phyloP scores from a whole-genome alignment of 306 rosid species.

The Quercus wislizeni region DNA sequence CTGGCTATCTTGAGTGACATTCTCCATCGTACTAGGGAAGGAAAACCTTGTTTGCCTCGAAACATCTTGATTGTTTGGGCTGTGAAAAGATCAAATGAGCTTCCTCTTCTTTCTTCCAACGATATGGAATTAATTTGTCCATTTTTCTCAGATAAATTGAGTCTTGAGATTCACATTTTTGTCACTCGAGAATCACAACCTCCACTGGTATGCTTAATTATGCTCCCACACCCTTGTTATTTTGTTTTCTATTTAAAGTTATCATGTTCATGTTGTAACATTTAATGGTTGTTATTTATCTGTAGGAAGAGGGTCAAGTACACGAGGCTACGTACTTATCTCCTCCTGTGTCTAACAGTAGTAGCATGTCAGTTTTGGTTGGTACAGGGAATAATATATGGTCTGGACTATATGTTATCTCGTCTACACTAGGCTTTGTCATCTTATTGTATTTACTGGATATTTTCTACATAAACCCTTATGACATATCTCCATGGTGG shows the following conservation, averaged over 20 bases:
- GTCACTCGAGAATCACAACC: conserved; percentile 84
- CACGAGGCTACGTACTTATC: conserved; percentile 38
- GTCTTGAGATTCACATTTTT: conserved; percentile 52
- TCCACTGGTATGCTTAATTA: conserved; percentile 56
- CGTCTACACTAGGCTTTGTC: conserved; percentile 65
- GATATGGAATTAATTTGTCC: conserved; percentile 73
- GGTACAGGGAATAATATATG: conserved; percentile 77
- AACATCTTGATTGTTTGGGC: conserved; percentile 82
- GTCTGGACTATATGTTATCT: conserved; percentile 73
- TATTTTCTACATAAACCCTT: conserved; percentile 60
- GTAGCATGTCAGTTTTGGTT: conserved; percentile 67
- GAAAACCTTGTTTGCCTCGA: conserved; percentile 66
- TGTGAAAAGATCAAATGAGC: conserved; percentile 67
- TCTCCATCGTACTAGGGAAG: conserved; percentile 71
- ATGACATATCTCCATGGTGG: conserved; percentile 60
- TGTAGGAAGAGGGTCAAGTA: conserved; percentile 70
- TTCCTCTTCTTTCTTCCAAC: conserved; percentile 69
- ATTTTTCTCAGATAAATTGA: conserved; percentile 46
- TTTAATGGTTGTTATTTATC: conserved; percentile 13
- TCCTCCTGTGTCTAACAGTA: conserved; percentile 34
- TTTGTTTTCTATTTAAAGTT: neutral
- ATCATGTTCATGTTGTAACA: conserved; percentile 13
- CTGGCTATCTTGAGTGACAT: conserved; percentile 86
- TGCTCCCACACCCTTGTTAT: conserved; percentile 3
- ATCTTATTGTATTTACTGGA: conserved; percentile 47